These are phyloP conservation scores for Fusarium sp. DNA, from an alignment of 2,329 filamentous ascomycete species.

Conservation along the genomic window DNA sequence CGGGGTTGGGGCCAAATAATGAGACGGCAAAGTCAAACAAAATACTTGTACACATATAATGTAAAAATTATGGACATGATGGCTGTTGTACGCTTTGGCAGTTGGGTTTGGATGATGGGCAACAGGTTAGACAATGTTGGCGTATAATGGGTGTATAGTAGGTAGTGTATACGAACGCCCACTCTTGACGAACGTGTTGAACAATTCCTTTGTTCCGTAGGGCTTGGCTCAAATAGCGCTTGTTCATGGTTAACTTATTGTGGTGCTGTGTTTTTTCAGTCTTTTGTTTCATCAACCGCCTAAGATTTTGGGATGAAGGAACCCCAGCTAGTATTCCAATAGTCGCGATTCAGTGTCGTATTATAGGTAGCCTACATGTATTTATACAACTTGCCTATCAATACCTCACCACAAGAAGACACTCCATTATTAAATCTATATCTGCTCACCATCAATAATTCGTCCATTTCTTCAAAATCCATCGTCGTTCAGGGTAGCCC, in stretches of 20 bases:
- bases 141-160: background rate
- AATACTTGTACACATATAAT: conserved; percentile 17
- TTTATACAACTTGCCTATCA: background rate
- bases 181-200: background rate
- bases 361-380: background rate
- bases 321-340: background rate
- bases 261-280: background rate
- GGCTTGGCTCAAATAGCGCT: no score
- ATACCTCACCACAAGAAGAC: background rate
- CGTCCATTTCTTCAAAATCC: background rate
- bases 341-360: background rate
- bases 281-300: background rate
- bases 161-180: background rate
- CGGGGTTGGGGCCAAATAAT: conserved; percentile 56
- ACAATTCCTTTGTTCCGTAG: background rate
- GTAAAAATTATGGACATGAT: conserved; percentile 1
- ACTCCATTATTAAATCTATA: background rate
- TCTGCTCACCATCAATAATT: background rate
- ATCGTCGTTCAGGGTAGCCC: conserved; percentile 17
- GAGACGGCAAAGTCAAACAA: background rate
- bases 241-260: background rate
- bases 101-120: background rate
- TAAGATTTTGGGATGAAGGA: background rate
- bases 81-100: background rate
- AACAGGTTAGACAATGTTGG: background rate